Conservation (phyloP, 176 grass and related monocot genomes). For the Oryza meyeriana region DNA sequence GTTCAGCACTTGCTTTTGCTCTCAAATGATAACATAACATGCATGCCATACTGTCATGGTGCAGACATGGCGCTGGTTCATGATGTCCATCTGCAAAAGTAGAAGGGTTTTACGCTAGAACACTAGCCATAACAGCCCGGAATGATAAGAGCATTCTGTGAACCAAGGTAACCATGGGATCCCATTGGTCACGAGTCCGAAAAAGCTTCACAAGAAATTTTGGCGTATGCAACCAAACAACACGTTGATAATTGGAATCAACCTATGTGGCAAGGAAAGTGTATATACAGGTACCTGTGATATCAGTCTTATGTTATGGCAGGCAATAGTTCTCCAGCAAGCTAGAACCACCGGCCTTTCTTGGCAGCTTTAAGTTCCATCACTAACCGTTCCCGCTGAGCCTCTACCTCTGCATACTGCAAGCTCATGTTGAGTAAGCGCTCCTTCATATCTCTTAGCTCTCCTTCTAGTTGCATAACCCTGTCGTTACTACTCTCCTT, state of each 20-base stretch:
- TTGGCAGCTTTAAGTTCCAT: conserved; percentile 82
- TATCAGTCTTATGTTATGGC: conserved; percentile 22
- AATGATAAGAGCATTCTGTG: neutral
- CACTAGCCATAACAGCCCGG: neutral
- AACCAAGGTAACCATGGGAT: neutral
- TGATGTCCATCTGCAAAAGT: conserved; percentile 22
- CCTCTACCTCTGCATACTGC: conserved; percentile 88
- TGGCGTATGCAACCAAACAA: conserved; percentile 11
- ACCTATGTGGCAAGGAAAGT: conserved; percentile 6
- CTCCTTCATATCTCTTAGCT: conserved; percentile 86
- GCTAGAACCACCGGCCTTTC: conserved; percentile 73
- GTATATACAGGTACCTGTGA: conserved; percentile 33
- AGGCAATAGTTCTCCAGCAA: conserved; percentile 18
- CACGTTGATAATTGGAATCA: neutral
- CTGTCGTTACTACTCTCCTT: conserved; percentile 25
- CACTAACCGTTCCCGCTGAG: conserved; percentile 78
- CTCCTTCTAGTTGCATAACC: conserved; percentile 69
- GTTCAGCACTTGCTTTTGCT: conserved; percentile 25
- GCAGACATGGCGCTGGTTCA: neutral
- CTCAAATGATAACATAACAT: conserved; percentile 25
- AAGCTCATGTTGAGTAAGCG: conserved; percentile 83
- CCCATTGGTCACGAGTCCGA: neutral
- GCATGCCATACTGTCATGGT: neutral
- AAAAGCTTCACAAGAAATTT: neutral
- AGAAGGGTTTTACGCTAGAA: neutral